A percentile compares a stretch with the other conserved stretches of the same genome.
phyloP scores from a whole-genome alignment of 306 rosid species.

The Gleditsia sinensis region DNA sequence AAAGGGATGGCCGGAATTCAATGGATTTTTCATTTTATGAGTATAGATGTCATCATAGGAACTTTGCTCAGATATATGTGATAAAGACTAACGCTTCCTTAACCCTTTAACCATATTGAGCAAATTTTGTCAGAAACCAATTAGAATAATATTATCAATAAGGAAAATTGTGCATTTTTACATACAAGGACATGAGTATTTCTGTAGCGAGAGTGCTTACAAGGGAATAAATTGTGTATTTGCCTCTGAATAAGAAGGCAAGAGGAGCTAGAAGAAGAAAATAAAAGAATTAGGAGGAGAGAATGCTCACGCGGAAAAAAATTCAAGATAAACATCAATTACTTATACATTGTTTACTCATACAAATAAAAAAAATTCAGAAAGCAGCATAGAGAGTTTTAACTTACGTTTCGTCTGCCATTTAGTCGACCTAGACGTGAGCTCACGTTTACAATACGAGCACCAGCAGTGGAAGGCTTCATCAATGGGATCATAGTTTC shows the following conservation, averaged over 20 bases:
- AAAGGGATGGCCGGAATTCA: not conserved
- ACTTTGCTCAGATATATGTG: not conserved
- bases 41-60: not conserved
- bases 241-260: not conserved
- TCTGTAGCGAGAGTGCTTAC: not conserved
- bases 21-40: slow-evolving; percentile 12
- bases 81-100: not conserved
- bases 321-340: not conserved
- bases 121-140: not conserved
- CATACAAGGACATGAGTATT: slow-evolving; percentile 16
- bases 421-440: slow-evolving; percentile 80
- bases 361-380: not conserved
- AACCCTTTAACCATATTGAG: not conserved
- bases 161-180: not conserved
- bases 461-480: slow-evolving; percentile 72
- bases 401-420: slow-evolving; percentile 80
- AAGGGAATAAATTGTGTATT: too few species aligned
- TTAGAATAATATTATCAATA: not conserved
- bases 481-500: slow-evolving; percentile 86
- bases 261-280: not conserved
- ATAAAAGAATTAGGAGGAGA: not conserved
- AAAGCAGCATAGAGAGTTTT: not conserved
- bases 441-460: slow-evolving; percentile 83
- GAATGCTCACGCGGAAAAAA: slow-evolving; percentile 3
- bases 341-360: not conserved